Evolutionary conservation across 805 yeast species (phyloP), one percentile per base, ranked within the genome.

Genomic region (Ogataea nitratoaversa): DNA sequence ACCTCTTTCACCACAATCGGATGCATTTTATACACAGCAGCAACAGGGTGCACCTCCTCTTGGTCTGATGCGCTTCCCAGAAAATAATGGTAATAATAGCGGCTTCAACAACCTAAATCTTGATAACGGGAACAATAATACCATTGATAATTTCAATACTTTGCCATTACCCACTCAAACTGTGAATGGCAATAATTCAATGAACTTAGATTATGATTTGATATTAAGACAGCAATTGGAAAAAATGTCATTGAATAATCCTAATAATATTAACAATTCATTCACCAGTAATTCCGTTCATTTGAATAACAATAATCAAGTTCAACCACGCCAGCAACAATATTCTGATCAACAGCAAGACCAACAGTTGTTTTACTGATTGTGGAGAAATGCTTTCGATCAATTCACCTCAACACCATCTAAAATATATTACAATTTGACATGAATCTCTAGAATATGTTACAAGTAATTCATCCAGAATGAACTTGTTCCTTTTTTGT

Each of bases 221-320:
- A 32, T 58, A 29, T 43, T 59, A 30, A 49, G 53, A 34, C 62
- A 54, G 42, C 64, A 59, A 31, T 40, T 59, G 17, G 63, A 59
- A 23, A 56, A 52, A 27, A 44, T 59, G 49, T 48, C 60, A 4
- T 28, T 56, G 17, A 49, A 43, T 30, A 38, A 38, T 33, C 43
- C 47, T 35, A 39, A 45, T 40, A 45, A 19, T 25, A 33, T 20
- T 18, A 33, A 33, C 29, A 30, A 22, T 38, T 12, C 14, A 19
- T 16, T 29, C 29, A 24, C 4, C 17, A 25, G 18, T 19, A 23
- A 33, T 19, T 19, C 16, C 14, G 19, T 23, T 18, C n/a, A 27
- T 34, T 18, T 25, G 5, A 31, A 32, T 24, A 31, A 31, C 14
- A 34, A 34, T 19, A 20, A 17, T 29, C 28, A 34, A 19, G 14